Evolutionary conservation across 2,329 filamentous ascomycete genomes (phyloP).

Genomic region (Lecanicillium sp.): DNA sequence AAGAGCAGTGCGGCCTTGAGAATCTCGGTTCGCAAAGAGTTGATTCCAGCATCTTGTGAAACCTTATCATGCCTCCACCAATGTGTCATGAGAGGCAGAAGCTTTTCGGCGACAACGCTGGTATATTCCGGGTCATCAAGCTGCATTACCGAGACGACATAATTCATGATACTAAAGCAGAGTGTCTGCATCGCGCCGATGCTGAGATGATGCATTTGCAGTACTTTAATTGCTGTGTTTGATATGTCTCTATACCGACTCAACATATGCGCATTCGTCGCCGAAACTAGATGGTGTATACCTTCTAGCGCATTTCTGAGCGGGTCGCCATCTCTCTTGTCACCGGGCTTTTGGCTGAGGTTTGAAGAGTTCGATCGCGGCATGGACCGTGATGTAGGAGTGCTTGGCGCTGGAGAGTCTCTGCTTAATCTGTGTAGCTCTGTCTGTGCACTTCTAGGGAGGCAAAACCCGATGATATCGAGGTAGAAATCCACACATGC

Average conservation of each 20-base stretch:
- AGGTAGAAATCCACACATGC: slow-evolving; percentile 63
- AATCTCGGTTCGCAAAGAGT: slow-evolving; percentile 66
- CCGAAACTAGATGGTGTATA: slow-evolving; percentile 31
- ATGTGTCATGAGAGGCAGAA: slow-evolving; percentile 63
- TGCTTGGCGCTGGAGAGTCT: slow-evolving; percentile 38
- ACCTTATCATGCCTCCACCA: slow-evolving; percentile 70
- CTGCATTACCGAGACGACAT: slow-evolving; percentile 54
- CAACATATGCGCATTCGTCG: slow-evolving; percentile 6
- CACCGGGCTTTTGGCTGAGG: slow-evolving; percentile 20
- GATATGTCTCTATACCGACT: slow-evolving; percentile 48
- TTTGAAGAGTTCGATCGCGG: slow-evolving; percentile 20
- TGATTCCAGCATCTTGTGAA: slow-evolving; percentile 51
- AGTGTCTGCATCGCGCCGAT: slow-evolving; percentile 59
- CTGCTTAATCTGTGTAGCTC: slow-evolving; percentile 26
- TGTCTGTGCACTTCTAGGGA: slow-evolving; percentile 29
- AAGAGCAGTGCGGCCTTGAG: slow-evolving; percentile 62
- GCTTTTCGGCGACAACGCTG: slow-evolving; percentile 46
- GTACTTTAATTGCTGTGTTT: slow-evolving; percentile 47
- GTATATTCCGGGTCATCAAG: slow-evolving; percentile 61
- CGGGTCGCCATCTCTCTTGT: slow-evolving; percentile 22
- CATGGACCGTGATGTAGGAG: slow-evolving; percentile 19
- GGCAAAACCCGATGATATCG: slow-evolving; percentile 45
- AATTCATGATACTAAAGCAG: slow-evolving; percentile 70
- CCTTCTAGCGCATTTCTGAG: slow-evolving; percentile 45
- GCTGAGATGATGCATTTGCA: slow-evolving; percentile 50